Evolutionary conservation across 768 basidiomycete genomes (phyloP).

Genomic region (Naganishia antarctica): DNA sequence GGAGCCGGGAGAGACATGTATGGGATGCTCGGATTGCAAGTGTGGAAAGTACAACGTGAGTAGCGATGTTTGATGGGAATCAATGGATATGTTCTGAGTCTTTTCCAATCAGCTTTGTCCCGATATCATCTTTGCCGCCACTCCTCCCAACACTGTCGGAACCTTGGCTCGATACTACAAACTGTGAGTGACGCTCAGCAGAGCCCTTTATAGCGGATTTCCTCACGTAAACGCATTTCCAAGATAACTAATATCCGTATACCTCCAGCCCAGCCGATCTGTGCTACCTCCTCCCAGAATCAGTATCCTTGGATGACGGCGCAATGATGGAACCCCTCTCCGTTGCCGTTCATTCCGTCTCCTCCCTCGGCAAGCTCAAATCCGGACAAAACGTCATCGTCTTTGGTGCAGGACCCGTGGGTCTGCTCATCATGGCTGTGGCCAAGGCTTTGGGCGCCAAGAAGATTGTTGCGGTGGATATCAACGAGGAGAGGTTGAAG

Average conservation of each 20-base stretch:
- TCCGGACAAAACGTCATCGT: constrained; percentile 72
- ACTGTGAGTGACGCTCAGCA: constrained; percentile 52
- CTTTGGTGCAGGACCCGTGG: constrained; percentile 79
- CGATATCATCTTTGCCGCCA: constrained; percentile 81
- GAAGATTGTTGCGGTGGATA: constrained; percentile 63
- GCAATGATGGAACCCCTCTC: constrained; percentile 96
- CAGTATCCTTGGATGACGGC: constrained; percentile 84
- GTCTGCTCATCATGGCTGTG: constrained; percentile 86
- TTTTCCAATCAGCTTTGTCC: constrained; percentile 63
- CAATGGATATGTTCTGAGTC: not conserved
- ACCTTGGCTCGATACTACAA: constrained; percentile 82
- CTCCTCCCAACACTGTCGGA: constrained; percentile 80
- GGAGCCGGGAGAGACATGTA: constrained; percentile 83
- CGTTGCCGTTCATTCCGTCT: constrained; percentile 83
- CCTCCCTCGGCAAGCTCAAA: constrained; percentile 66
- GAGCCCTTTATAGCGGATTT: no score
- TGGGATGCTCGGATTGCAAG: constrained; percentile 78
- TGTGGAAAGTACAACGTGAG: constrained; percentile 72
- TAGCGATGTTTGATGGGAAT: not conserved
- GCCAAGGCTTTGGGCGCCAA: constrained; percentile 86
- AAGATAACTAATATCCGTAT: no score
- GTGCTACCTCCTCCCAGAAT: constrained; percentile 63
- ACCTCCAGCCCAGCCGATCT: constrained; percentile 71
- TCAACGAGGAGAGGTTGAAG: constrained; percentile 62
- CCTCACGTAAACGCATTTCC: no score